Base-by-base conservation (phyloP, 2,329 filamentous ascomycete genomes). In the Corinectria fuckeliana region DNA sequence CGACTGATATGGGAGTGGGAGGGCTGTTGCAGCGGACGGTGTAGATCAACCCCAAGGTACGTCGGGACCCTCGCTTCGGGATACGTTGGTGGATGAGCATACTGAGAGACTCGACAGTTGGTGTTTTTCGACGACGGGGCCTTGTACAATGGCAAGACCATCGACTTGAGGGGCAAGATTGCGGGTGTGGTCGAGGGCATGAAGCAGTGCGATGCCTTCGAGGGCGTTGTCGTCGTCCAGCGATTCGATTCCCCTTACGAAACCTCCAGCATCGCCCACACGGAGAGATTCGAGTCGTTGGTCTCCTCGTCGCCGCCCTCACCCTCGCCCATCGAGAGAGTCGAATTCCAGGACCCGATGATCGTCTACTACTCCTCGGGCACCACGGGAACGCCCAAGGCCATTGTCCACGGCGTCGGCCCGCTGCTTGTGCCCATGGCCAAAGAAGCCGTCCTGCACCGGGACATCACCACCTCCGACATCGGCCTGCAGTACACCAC, bases 61-160 rank as follows among this genome's bases (percentile, higher is more conserved):
- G 76, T 39, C 5, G 3, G 23, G 6, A 26, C 7, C 20, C 5
- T 36, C 10, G 3, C 26, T 38, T 13, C 5, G 7, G 8, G n/a
- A 11, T 34, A 4, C n/a, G 26, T 16, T 26, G 4, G 5, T 11
- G 11, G 16, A 28, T 4, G 13, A 10, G 1, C 2, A 11, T 26
- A 20, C 63, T 67, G 36, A 66, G 42, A n/a, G 2, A 3, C 3
- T 16, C 7, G 3, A 5, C 34, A 85, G 74, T 91, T 86, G 71
- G 81, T 96, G n/a, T 95, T 96, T 71, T 88, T 94, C 70, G 92
- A 96, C 67, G 92, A 95, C 68, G 87, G 82, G 34, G 85, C 91
- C 0, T 77, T 94, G 3, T 96, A 96, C 67, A 94, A 94, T 66
- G 91, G 91, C 44, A 91, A 91, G 74, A 85, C 80, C 1, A 80